These are phyloP conservation scores for Geranium brycei DNA, from an alignment of 345 rosid genomes.

Conservation along the genomic window DNA sequence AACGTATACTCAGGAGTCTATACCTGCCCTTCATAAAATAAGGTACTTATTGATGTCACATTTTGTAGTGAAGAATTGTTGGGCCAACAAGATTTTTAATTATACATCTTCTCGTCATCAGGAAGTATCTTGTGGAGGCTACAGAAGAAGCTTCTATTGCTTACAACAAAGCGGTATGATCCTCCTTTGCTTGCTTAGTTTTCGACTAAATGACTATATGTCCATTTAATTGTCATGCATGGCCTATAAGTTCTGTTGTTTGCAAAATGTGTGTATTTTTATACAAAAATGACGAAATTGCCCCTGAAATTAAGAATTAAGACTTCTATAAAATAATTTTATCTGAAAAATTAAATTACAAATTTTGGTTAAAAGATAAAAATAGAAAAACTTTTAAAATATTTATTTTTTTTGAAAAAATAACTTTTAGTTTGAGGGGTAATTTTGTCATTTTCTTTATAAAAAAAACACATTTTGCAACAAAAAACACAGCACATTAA, in stretches of 20 bases:
- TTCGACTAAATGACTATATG: neutral
- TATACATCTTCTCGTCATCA: constrained; percentile 14
- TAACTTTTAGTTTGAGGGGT: no score
- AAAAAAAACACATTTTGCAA: no score
- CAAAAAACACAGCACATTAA: no score
- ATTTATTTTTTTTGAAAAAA: no score
- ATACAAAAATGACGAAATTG: no score
- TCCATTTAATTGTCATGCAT: neutral
- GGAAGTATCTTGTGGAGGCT: constrained; percentile 88
- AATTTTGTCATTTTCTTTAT: no score
- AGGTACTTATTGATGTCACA: constrained; percentile 28
- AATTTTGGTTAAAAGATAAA: no score
- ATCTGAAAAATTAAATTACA: no score
- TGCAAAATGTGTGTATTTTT: no score
- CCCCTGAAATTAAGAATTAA: no score
- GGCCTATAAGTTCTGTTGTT: neutral
- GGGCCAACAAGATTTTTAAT: neutral
- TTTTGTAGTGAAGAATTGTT: neutral
- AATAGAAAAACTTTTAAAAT: no score
- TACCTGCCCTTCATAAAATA: constrained; percentile 86
- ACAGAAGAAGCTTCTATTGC: constrained; percentile 92
- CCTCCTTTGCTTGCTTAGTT: constrained; percentile 9
- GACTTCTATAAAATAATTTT: no score
- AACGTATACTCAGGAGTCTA: constrained; percentile 78
- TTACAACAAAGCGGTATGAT: constrained; percentile 87